phyloP scores from a whole-genome alignment of 2,329 filamentous ascomycete species.

The Penicillium sp. region DNA sequence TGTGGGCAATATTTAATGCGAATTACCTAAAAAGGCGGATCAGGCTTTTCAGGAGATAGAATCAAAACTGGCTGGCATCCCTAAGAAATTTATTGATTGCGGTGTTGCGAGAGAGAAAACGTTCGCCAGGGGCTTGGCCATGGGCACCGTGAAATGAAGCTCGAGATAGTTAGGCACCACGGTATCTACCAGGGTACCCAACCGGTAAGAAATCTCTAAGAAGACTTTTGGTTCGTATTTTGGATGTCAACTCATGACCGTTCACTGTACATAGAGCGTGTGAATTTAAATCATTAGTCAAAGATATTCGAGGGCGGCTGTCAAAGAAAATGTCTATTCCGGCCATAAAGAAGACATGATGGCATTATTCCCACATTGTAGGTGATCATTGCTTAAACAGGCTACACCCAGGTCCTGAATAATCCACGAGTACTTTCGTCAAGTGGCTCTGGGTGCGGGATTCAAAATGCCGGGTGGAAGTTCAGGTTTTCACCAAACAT shows the following conservation, averaged over 20 bases:
- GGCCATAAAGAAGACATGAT: background rate
- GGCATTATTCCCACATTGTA: background rate
- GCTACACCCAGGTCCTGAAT: background rate
- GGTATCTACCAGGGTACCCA: too few relatives aligned
- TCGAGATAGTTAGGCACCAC: too few relatives aligned
- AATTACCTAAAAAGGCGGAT: background rate
- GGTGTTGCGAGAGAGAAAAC: constrained; percentile 1
- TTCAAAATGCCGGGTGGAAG: background rate
- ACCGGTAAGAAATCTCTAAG: too few relatives aligned
- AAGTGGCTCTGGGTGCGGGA: background rate
- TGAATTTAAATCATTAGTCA: background rate
- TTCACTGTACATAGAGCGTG: too few relatives aligned
- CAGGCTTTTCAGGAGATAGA: background rate
- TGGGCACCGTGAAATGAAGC: constrained; percentile 1
- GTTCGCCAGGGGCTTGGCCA: background rate
- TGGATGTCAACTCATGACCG: too few relatives aligned
- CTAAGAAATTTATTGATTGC: constrained; percentile 4
- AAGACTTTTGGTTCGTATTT: too few relatives aligned
- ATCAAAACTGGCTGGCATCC: background rate
- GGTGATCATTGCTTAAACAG: background rate
- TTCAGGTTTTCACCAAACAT: background rate
- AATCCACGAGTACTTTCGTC: background rate
- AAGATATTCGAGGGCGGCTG: background rate
- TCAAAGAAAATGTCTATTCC: background rate
- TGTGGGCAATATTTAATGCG: constrained; percentile 3